Base-by-base conservation (phyloP, 148 eudicot genomes). In the Chenopodium suecicum region DNA sequence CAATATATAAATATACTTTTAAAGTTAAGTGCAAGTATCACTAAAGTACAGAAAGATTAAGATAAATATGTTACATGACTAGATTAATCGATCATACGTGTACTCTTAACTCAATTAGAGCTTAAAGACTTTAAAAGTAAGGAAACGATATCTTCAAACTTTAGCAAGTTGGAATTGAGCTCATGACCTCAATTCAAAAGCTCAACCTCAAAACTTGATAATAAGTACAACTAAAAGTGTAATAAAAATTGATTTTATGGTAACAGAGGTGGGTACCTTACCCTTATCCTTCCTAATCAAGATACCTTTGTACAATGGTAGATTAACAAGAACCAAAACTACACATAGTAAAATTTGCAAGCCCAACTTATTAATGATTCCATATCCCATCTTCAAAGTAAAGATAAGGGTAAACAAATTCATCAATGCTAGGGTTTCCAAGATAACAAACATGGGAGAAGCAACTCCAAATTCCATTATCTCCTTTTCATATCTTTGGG, bases 401-500 rank as follows among this genome's bases (percentile, higher is more conserved):
- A 37, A 37, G 44, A 37, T 37, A 37, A 37, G 44, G 44, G 88
- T 83, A 17, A 91, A 71, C 79, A 93, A 80, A 76, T 93, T 92
- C 52, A 95, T 25, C 85, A 91, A 44, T 4, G 93, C 91, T 31
- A 93, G 65, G 1, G 91, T 37, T 37, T 37, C 44, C 44, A 77
- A 19, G 88, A 78, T 81, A 95, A 50, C 66, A 91, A 70, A 74
- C 94, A 95, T 89, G 1, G 93, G 89, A 8, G 92, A 90, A 78
- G 84, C 37, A 1, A 80, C 81, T 16, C 98, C 92, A n/a, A 95
- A 95, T 75, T 93, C 99, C 91, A 95, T 90, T 65, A 81, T 87
- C 79, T 89, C 99, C 58, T 83, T 82, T 52, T 90, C 81, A 83
- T 91, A 95, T 80, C 98, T 84, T 46, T 64, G 66, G n/a, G 60